phyloP scores from a whole-genome alignment of 441 rosid genomes.

The Gossypium gossypioides region DNA sequence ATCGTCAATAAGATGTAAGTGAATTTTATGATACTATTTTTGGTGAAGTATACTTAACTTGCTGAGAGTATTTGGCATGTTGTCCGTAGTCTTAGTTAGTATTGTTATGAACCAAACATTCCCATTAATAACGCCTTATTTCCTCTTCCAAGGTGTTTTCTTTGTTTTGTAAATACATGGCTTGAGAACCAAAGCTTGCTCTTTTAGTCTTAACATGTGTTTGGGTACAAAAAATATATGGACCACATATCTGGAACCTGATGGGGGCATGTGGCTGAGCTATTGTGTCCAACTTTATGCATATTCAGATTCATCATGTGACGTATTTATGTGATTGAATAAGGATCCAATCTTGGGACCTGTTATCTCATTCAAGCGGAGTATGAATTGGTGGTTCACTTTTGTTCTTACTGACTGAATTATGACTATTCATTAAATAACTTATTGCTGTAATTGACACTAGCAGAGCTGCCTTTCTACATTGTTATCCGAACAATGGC shows the following conservation, averaged over 20 bases:
- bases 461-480: background rate
- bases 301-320: background rate
- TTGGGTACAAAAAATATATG: background rate
- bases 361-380: background rate
- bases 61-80: background rate
- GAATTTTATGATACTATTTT: background rate
- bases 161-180: background rate
- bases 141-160: background rate
- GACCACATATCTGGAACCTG: background rate
- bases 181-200: constrained; percentile 4
- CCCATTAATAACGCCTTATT: background rate
- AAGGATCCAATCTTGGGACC: background rate
- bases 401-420: background rate
- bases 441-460: background rate
- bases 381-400: background rate
- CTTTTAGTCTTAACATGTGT: background rate
- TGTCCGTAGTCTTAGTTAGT: background rate
- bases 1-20: constrained; percentile 73
- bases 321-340: background rate
- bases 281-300: background rate
- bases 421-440: too few species aligned
- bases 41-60: background rate
- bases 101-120: background rate
- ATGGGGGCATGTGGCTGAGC: background rate
- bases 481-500: background rate